phyloP scores from a whole-genome alignment of 23 red algal genomes.

The Pyropia haitanensis region DNA sequence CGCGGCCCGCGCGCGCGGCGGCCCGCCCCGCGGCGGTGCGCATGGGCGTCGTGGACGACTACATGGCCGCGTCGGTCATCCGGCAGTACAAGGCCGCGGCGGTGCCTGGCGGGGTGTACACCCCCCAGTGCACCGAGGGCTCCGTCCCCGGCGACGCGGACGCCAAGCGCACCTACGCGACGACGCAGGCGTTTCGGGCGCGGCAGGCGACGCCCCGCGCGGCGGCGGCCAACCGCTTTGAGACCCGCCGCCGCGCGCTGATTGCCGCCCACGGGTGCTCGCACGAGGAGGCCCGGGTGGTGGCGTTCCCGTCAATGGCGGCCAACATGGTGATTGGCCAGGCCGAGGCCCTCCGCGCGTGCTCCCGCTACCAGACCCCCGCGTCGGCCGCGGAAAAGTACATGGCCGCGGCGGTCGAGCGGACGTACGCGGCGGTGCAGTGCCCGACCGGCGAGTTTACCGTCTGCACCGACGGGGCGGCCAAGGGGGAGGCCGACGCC shows the following conservation, averaged over 20 bases:
- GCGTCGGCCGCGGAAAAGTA: neutral
- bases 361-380: slow-evolving; percentile 22
- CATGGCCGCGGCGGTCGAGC: slow-evolving; percentile 29
- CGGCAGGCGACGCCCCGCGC: slow-evolving; percentile 15
- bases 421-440: slow-evolving; percentile 9
- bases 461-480: slow-evolving; percentile 8
- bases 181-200: slow-evolving; percentile 23
- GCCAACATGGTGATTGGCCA: slow-evolving; percentile 18
- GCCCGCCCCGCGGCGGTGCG: neutral
- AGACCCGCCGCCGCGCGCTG: slow-evolving; percentile 41
- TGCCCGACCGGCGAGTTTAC: slow-evolving; percentile 28
- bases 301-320: slow-evolving; percentile 14
- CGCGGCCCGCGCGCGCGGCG: too few species aligned
- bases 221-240: slow-evolving; percentile 3
- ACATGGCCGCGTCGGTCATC: slow-evolving; percentile 17
- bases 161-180: slow-evolving; percentile 8
- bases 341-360: slow-evolving; percentile 26
- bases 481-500: slow-evolving; percentile 19
- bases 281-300: slow-evolving; percentile 15
- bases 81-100: slow-evolving; percentile 28
- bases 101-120: slow-evolving; percentile 24
- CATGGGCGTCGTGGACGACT: slow-evolving; percentile 8
- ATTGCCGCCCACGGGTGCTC: slow-evolving; percentile 22
- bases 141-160: slow-evolving; percentile 13
- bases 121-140: slow-evolving; percentile 56